Conservation (phyloP, 2,329 filamentous ascomycete species). For the Colletotrichum limetticola region DNA sequence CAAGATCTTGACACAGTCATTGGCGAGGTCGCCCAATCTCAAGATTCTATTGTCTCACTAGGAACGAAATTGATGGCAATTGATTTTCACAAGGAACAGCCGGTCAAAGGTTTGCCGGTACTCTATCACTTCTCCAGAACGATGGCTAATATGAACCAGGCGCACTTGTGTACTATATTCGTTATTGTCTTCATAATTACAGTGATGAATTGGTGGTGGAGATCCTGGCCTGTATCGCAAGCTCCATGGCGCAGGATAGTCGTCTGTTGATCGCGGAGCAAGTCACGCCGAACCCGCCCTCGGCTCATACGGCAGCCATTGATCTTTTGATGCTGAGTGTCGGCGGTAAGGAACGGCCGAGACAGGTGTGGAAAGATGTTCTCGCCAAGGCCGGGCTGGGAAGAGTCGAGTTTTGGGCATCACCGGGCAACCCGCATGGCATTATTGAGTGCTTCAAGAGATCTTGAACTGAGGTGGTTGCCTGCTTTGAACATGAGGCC, state of each 20-base stretch:
- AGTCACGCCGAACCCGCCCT: background rate
- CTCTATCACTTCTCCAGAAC: background rate
- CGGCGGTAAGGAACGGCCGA: background rate
- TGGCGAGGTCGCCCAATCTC: background rate
- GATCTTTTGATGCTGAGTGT: background rate
- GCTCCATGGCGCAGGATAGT: background rate
- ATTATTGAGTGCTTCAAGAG: background rate
- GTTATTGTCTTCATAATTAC: slow-evolving; percentile 50
- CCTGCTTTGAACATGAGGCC: background rate
- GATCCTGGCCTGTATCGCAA: slow-evolving; percentile 39
- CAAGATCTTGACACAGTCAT: slow-evolving; percentile 38
- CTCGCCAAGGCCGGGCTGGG: background rate
- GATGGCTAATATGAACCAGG: slow-evolving; percentile 36
- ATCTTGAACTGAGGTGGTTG: background rate
- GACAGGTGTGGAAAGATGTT: background rate
- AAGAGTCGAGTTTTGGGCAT: background rate
- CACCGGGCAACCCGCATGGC: background rate
- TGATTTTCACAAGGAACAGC: slow-evolving; percentile 39
- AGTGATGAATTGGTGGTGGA: slow-evolving; percentile 42
- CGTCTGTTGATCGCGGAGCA: background rate
- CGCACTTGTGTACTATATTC: slow-evolving; percentile 48
- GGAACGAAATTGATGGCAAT: background rate
- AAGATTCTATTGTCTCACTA: background rate
- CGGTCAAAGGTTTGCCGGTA: slow-evolving; percentile 27
- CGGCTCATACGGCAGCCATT: background rate